Base-by-base conservation (phyloP, 805 yeast species). In the Torulaspora delbrueckii region DNA sequence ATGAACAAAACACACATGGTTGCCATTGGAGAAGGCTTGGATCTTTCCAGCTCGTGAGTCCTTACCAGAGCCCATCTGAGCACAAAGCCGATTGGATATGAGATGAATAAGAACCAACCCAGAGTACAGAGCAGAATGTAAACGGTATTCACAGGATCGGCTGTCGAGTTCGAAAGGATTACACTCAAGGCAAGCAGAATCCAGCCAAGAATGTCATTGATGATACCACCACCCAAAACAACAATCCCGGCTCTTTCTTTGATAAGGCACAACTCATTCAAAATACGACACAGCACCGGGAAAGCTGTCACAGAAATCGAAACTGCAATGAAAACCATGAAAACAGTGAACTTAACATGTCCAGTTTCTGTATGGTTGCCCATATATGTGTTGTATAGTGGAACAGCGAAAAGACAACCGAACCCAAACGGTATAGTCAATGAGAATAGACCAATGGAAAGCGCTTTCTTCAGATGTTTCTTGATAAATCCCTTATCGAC, bases 271-370 rank as follows among this genome's bases (percentile, higher is more conserved):
- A 86, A 70, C 58, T 85, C 91, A 4, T 88, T 81, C 52, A 86
- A 67, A 23, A 86, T 86, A 59, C 95, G 78, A 1, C 86, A 91
- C 50, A 86, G 66, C 2, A 86, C 95, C 0, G 95, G 95, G 63
- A 86, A 82, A 0, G 95, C 95, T 3, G 95, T 86, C 53, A 86
- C 84, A 51, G 91, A 79, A 73, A 85, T 74, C 2, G 95, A 91
- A 9, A 84, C 88, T 2, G 91, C 90, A 41, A 86, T 81, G 55
- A 86, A 86, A 8, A 85, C 85, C 83, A 82, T 79, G 55, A 74
- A 86, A 0, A 88, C 83, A 10, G 90, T 81, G 59, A 84, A 85
- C 43, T 79, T 70, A 28, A 81, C 70, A 4, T 62, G 59, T 5
- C 66, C 65, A 31, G 58, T 50, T 2, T 42, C 47, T 1, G 54